Base-by-base conservation (phyloP, 2,329 filamentous ascomycete species). In the Penicillium sp. region DNA sequence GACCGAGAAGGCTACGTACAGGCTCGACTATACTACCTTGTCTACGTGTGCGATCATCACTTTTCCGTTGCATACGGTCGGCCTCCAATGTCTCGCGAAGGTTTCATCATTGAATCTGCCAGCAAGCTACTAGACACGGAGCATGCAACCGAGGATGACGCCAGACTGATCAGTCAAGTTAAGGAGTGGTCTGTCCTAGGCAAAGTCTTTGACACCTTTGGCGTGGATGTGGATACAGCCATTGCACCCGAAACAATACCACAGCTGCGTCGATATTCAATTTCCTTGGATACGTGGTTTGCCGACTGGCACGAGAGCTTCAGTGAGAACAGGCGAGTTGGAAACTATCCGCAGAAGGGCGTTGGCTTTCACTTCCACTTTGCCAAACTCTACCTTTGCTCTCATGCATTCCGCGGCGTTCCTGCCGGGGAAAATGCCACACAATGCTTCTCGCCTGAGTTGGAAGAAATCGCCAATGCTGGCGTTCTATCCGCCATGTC, bases 341-440 rank as follows among this genome's bases (percentile, higher is more conserved):
- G 78, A 8, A 75, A 78, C 19, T 83, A 81, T 64, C 81, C 81
- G 0, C 70, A 74, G 30, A 81, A 81, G 64, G 81, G 80, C 2
- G 79, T 82, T 9, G 72, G 72, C 6, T 70, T 82, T 38, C 79
- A 82, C 64, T 81, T 78, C 56, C 75, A 82, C 59, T 83, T 82
- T 67, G 80, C 80, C 9, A 77, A 81, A 58, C 71, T 83, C 4
- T 79, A 82, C 51, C 72, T 83, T 6, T 78, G 78, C 53, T 81
- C 81, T 0, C 78, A 81, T 59, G 79, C 79, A 17, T 74, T 83
- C 26, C 76, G 80, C 9, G 78, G 79, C 5, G 50, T 62, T 0
- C 59, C 60, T 6, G 55, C 51, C 7, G 50, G 44, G 10, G 63
- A 61, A 26, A 44, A 59, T 30, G 42, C 56, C 10, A 28, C 51